A percentile compares a stretch with the other conserved stretches of the same genome.
phyloP scores from a whole-genome alignment of 2,329 filamentous ascomycete species.

The Akanthomyces uredinophilus region DNA sequence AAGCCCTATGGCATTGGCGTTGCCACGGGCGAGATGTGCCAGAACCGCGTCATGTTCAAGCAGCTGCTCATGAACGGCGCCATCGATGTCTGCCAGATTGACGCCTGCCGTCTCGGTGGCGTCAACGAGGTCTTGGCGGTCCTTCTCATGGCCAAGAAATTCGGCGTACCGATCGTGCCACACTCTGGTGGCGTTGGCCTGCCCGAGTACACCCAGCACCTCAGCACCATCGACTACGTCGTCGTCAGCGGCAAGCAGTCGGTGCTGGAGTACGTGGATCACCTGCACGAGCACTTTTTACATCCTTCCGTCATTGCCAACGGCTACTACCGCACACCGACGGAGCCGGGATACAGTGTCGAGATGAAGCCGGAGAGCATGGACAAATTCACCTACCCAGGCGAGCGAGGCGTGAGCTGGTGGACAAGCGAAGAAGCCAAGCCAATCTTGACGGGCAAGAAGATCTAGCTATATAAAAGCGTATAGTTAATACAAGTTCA shows the following conservation, averaged over 20 bases:
- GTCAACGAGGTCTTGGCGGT: slow-evolving; percentile 93
- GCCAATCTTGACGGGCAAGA: slow-evolving; percentile 61
- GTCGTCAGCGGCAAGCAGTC: slow-evolving; percentile 75
- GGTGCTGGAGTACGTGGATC: slow-evolving; percentile 86
- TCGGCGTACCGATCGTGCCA: slow-evolving; percentile 75
- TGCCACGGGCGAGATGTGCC: slow-evolving; percentile 91
- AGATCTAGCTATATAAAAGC: slow-evolving; percentile 36
- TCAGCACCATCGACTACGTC: slow-evolving; percentile 90
- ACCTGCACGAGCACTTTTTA: slow-evolving; percentile 88
- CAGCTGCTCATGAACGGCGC: slow-evolving; percentile 75
- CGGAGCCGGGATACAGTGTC: slow-evolving; percentile 79
- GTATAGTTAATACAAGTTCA: background rate
- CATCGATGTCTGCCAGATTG: slow-evolving; percentile 84
- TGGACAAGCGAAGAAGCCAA: slow-evolving; percentile 79
- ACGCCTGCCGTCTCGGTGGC: slow-evolving; percentile 83
- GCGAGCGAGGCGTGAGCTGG: slow-evolving; percentile 74
- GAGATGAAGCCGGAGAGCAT: slow-evolving; percentile 91
- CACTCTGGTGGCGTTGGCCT: slow-evolving; percentile 86
- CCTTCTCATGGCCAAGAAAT: slow-evolving; percentile 76
- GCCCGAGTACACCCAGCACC: slow-evolving; percentile 89
- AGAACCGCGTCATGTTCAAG: slow-evolving; percentile 93
- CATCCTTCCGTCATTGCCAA: slow-evolving; percentile 75
- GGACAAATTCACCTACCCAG: slow-evolving; percentile 72
- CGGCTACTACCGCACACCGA: slow-evolving; percentile 83
- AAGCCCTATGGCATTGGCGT: slow-evolving; percentile 72